Base-by-base conservation (phyloP, 2,329 filamentous ascomycete species). In the Colletotrichum nymphaeae region DNA sequence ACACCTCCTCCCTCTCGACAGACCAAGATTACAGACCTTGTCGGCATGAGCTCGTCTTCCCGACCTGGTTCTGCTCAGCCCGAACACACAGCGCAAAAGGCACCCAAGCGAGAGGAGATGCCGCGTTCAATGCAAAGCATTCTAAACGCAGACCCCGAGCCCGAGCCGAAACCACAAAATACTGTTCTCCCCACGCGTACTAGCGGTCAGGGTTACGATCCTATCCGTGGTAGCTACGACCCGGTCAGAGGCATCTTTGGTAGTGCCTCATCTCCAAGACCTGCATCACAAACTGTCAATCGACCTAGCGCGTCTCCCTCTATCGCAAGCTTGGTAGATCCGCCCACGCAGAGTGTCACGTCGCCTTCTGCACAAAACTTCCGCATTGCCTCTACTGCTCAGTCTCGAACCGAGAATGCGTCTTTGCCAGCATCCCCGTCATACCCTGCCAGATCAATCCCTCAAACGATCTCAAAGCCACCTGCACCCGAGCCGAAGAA, bases 291-390 rank as follows among this genome's bases (percentile, higher is more conserved):
- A 59, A 77, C 80, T 59, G 77, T 80, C 67, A 93, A 93, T 82
- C 91, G 93, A 67, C 93, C 94, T n/a, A 96, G 94, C 80, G 93
- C 93, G 52, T 98, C 96, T 5, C 95, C 96, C 1, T 96, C 96
- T 3, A 98, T 98, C 77, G 93, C 95, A 6, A 97, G 94, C 83
- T 88, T 98, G 70, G 94, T 98, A 63, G 95, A 98, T 77, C 93
- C 87, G 11, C 83, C 86, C 24, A 6, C 72, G 58, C 85, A 83
- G 59, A 77, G 75, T 69, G 80, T 82, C 28, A 81, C 82, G 28
- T 86, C 83, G 4, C 85, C 82, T 30, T 74, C 81, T 4, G 80
- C 78, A 42, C 75, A 77, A 65, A 71, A 63, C 53, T 59, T 69
- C 60, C 75, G 58, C 55, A 52, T 78, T 22, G 67, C 76, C 11